Evolutionary conservation across 495 filamentous ascomycete genomes (phyloP).

Genomic region (Annulohypoxylon bovei): DNA sequence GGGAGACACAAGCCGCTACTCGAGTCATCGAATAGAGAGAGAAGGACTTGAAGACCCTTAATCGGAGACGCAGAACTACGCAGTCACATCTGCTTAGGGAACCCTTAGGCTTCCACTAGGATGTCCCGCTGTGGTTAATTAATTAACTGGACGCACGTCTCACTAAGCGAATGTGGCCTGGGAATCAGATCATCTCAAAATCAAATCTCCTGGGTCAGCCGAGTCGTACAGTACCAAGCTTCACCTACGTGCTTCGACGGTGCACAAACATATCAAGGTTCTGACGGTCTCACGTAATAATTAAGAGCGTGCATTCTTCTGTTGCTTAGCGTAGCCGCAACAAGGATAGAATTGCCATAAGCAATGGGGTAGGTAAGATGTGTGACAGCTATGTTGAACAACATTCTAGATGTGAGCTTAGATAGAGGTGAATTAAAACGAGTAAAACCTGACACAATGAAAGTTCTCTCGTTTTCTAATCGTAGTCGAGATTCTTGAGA

Average conservation of each 20-base stretch:
- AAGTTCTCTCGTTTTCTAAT: not conserved
- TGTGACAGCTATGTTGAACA: not conserved
- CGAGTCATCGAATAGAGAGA: constrained; percentile 21
- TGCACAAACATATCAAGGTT: constrained; percentile 33
- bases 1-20: constrained; percentile 9
- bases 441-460: too few relatives aligned
- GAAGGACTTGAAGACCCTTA: not conserved
- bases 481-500: too few relatives aligned
- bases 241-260: constrained; percentile 1
- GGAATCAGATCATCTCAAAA: constrained; percentile 37
- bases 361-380: constrained; percentile 4
- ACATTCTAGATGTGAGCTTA: not conserved
- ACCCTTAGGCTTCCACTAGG: constrained; percentile 29
- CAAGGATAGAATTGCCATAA: not conserved
- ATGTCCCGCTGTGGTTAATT: constrained; percentile 27
- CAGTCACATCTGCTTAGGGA: constrained; percentile 14
- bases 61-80: constrained; percentile 23
- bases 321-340: constrained; percentile 26
- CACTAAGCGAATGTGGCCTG: constrained; percentile 37
- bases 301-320: constrained; percentile 27
- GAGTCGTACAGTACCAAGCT: constrained; percentile 32
- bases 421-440: not conserved
- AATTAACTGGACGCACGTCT: constrained; percentile 37
- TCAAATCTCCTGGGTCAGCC: constrained; percentile 31
- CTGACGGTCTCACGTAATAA: constrained; percentile 42